A percentile compares a stretch with the other conserved stretches of the same genome.
Evolutionary conservation across 2,329 filamentous ascomycete species (phyloP).

Genomic region (Aspergillus sp.): DNA sequence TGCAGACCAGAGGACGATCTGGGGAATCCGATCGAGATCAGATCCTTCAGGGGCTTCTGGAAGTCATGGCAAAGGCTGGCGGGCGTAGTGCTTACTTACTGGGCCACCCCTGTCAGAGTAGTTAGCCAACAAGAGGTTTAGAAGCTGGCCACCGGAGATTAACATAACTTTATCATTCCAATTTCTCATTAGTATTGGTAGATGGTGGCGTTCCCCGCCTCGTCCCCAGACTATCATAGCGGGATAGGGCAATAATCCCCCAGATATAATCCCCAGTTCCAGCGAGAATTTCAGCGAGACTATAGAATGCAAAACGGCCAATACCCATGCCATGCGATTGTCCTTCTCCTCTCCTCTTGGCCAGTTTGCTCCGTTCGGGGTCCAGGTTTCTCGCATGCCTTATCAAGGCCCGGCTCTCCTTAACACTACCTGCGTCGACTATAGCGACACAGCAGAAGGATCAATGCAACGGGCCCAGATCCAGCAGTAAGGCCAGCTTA

Average conservation of each 20-base stretch:
- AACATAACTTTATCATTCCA: background rate
- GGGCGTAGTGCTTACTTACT: conserved; percentile 2
- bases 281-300: conserved; percentile 4
- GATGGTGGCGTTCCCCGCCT: background rate
- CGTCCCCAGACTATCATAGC: background rate
- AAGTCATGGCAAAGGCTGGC: background rate
- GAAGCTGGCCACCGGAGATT: background rate
- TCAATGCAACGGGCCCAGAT: background rate
- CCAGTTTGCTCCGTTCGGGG: background rate
- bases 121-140: background rate
- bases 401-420: background rate
- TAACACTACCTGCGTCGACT: background rate
- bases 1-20: background rate
- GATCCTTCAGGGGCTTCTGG: background rate
- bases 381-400: background rate
- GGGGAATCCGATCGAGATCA: background rate
- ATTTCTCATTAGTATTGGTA: too few species aligned
- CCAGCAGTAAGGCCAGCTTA: background rate
- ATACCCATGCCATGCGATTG: background rate
- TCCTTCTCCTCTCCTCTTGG: background rate
- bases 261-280: background rate
- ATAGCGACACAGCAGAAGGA: background rate
- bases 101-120: background rate
- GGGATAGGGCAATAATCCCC: background rate
- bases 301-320: background rate